Evolutionary conservation across 192 early-diverging fungal genomes (phyloP).

Genomic region (Coemansia sp.): DNA sequence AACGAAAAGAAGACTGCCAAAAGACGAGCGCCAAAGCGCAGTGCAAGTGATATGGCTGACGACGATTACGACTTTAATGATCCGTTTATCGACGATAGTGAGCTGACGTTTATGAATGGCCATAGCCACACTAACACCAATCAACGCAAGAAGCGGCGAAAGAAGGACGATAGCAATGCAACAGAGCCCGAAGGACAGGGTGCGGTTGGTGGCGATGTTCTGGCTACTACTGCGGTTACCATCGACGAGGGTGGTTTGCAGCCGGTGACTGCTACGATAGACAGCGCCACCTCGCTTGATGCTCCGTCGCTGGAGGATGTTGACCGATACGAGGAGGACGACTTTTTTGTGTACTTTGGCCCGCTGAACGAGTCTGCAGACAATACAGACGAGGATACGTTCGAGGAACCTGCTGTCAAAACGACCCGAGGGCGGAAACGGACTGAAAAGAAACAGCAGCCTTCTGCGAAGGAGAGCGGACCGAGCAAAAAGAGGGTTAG

Average conservation of each 20-base stretch:
- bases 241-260: background rate
- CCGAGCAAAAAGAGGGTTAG: slow-evolving; percentile 21
- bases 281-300: background rate
- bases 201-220: background rate
- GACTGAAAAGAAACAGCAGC: slow-evolving; percentile 30
- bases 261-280: background rate
- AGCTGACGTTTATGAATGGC: slow-evolving; percentile 50
- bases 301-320: slow-evolving; percentile 20
- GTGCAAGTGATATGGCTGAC: slow-evolving; percentile 30
- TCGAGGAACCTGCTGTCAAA: slow-evolving; percentile 22
- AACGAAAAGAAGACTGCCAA: slow-evolving; percentile 17
- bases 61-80: slow-evolving; percentile 53
- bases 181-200: slow-evolving; percentile 36
- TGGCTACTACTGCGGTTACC: background rate
- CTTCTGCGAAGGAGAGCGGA: slow-evolving; percentile 12
- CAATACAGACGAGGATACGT: slow-evolving; percentile 14
- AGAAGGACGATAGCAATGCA: slow-evolving; percentile 35
- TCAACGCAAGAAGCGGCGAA: slow-evolving; percentile 47
- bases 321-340: slow-evolving; percentile 43
- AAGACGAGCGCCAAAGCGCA: slow-evolving; percentile 21
- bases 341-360: slow-evolving; percentile 53
- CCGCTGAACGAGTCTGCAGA: slow-evolving; percentile 43
- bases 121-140: slow-evolving; percentile 32
- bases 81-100: slow-evolving; percentile 54
- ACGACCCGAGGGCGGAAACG: slow-evolving; percentile 27